A percentile compares a stretch with the other conserved stretches of the same genome.
phyloP scores from a whole-genome alignment of 2,329 filamentous ascomycete species.

The Phaeosphaeria sp. region DNA sequence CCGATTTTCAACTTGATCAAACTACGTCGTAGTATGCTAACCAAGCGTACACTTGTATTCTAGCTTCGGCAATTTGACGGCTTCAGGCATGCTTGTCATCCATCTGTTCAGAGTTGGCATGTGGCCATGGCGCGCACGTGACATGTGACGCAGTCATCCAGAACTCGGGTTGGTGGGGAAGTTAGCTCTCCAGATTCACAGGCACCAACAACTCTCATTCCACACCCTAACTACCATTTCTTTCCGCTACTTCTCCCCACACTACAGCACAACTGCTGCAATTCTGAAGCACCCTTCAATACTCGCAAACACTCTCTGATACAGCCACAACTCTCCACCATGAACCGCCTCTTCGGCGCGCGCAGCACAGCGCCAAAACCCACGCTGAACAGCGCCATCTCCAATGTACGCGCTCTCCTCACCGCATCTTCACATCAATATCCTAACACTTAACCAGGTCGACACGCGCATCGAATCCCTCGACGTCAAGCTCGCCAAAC shows the following conservation, averaged over 20 bases:
- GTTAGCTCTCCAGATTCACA: background rate
- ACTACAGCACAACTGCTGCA: background rate
- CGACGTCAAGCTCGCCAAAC: slow-evolving; percentile 91
- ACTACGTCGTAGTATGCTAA: background rate
- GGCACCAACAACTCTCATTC: background rate
- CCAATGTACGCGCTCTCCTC: slow-evolving; percentile 66
- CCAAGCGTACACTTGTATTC: background rate
- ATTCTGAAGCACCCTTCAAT: background rate
- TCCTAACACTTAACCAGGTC: slow-evolving; percentile 58
- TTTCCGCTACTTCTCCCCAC: too few species aligned
- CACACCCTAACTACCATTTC: too few species aligned
- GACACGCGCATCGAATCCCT: slow-evolving; percentile 84
- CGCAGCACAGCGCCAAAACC: slow-evolving; percentile 89
- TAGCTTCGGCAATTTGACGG: background rate
- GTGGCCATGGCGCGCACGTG: slow-evolving; percentile 6
- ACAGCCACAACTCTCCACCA: slow-evolving; percentile 52
- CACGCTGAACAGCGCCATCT: slow-evolving; percentile 81
- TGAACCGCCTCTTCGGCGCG: slow-evolving; percentile 96
- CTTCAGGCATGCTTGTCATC: background rate
- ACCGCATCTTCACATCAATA: slow-evolving; percentile 4
- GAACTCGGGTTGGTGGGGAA: slow-evolving; percentile 1
- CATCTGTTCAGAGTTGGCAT: background rate
- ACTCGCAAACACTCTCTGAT: background rate
- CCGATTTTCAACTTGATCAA: too few species aligned
- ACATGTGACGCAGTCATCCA: background rate